These are phyloP conservation scores for Hericium coralloides DNA, from an alignment of 768 basidiomycete genomes.

Conservation along the genomic window DNA sequence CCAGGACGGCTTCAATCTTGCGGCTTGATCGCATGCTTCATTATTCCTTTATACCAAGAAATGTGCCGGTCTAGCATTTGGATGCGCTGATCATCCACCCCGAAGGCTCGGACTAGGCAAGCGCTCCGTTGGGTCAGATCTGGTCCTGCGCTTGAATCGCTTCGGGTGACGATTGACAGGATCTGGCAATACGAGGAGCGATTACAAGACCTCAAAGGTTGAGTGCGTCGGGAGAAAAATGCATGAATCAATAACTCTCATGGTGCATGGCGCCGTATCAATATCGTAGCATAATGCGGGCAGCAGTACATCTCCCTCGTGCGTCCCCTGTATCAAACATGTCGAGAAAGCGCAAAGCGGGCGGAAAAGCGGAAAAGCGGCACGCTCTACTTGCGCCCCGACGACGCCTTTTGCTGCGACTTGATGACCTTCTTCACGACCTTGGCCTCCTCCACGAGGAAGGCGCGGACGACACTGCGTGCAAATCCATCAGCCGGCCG, in stretches of 20 bases:
- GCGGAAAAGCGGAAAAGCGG: background rate
- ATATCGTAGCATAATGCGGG: background rate
- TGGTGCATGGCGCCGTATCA: background rate
- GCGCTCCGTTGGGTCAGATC: too few species aligned
- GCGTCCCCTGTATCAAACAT: background rate
- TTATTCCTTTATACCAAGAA: too few species aligned
- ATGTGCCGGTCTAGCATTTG: too few species aligned
- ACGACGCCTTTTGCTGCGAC: slow-evolving; percentile 50
- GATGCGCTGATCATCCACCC: too few species aligned
- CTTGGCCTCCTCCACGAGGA: slow-evolving; percentile 99
- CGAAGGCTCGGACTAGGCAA: too few species aligned
- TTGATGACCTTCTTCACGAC: slow-evolving; percentile 99
- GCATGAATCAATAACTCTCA: background rate
- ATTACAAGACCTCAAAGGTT: too few species aligned
- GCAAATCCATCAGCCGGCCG: background rate
- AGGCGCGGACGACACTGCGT: slow-evolving; percentile 90
- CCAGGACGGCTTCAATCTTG: too few species aligned
- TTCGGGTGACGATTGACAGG: too few species aligned
- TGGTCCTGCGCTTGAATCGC: too few species aligned
- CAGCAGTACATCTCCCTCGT: background rate
- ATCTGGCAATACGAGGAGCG: too few species aligned
- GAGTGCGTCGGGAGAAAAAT: background rate
- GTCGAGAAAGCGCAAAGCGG: background rate
- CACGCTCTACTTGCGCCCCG: background rate
- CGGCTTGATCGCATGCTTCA: too few species aligned